Conservation (phyloP, 2,329 filamentous ascomycete genomes). For the Metarhizium brunneum region DNA sequence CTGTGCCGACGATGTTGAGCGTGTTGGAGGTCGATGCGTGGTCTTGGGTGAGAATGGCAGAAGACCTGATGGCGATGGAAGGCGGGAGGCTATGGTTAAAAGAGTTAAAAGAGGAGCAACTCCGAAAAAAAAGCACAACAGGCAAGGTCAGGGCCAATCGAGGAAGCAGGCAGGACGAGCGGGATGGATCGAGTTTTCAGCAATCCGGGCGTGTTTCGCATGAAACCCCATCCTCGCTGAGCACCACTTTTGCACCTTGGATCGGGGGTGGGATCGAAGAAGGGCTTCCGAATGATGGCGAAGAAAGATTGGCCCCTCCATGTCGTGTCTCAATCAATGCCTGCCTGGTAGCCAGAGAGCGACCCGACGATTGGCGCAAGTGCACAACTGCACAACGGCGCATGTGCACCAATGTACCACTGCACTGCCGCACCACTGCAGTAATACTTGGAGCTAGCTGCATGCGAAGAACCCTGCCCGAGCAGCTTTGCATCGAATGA, state of each 20-base stretch:
- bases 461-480: constrained; percentile 5
- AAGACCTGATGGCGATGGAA: not conserved
- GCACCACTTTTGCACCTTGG: constrained; percentile 4
- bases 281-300: constrained; percentile 11
- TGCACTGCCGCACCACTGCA: no score
- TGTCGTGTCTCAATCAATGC: not conserved
- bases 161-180: not conserved
- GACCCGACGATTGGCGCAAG: no score
- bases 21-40: not conserved
- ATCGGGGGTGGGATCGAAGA: constrained; percentile 25
- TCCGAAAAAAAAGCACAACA: constrained; percentile 1
- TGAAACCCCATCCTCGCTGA: constrained; percentile 15
- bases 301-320: not conserved
- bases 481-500: constrained; percentile 2
- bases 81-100: not conserved
- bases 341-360: no score
- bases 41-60: not conserved
- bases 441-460: not conserved
- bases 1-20: no score
- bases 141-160: not conserved
- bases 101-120: not conserved
- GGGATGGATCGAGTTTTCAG: constrained; percentile 19
- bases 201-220: constrained; percentile 20
- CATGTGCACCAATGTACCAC: no score
- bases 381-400: no score